Base-by-base conservation (phyloP, 2,329 filamentous ascomycete species). In the Apiospora malaysiana region DNA sequence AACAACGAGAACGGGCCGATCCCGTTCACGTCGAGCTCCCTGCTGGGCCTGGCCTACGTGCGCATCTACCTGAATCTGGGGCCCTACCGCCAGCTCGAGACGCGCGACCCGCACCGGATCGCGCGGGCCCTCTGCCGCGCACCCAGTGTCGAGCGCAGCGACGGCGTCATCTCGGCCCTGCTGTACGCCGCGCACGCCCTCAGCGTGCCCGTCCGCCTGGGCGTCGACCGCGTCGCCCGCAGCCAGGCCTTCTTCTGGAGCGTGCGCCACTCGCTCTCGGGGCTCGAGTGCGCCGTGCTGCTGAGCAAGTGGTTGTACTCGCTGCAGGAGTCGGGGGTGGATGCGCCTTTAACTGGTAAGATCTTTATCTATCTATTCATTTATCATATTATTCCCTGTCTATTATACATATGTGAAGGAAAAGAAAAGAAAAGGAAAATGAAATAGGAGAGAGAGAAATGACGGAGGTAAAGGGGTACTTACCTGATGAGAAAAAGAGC, bases 241-340 rank as follows among this genome's bases (percentile, higher is more conserved):
- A 89, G 85, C 21, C 86, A 89, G 68, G 85, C 86, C 0, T 86
- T 88, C 63, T 85, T 88, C 66, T 89, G 87, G 87, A 87, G 85
- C 5, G 86, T 88, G 2, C 82, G 88, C n/a, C 87, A 89, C 69
- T 86, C 86, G 0, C 79, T 89, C 0, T 87, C 85, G 4, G 85
- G 85, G 0, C 79, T 89, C 0, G 87, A 89, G 73, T 88, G 86
- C 25, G 86, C 86, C 0, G 83, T 89, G 0, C 77, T 89, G 2
- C 77, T 89, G 0, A 85, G 85, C 18, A 89, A 88, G 72, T 86
- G 85, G 84, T 78, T 85, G 63, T 71, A 77, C 49, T 75, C 77
- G 72, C 68, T 82, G 51, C 72, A 74, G 32, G 72, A 70, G 14
- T 73, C 77, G 0, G 32, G 32, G 8, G 43, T 73, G 1, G n/a